Evolutionary conservation across 257 asterid genomes (phyloP).

Genomic region (Striga asiatica): DNA sequence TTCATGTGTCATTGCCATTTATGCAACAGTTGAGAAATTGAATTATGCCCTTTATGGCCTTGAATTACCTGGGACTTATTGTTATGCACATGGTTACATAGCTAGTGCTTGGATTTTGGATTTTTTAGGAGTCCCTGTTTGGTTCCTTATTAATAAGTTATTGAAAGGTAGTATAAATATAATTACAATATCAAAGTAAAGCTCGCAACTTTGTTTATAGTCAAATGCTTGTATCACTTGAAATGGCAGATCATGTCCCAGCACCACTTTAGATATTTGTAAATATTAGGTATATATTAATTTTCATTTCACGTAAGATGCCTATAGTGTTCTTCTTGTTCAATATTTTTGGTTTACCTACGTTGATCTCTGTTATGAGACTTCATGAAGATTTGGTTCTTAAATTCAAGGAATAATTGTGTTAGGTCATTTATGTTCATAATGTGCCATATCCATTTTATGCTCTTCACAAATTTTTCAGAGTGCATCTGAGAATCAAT

Average conservation of each 20-base stretch:
- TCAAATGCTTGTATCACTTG: background rate
- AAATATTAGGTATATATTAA: background rate
- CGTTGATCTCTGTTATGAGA: background rate
- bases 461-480: conserved; percentile 27
- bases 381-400: conserved; percentile 4
- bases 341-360: background rate
- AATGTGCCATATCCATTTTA: conserved; percentile 10
- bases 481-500: conserved; percentile 29
- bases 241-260: background rate
- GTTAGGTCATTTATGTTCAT: background rate
- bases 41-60: background rate
- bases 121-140: too few species aligned
- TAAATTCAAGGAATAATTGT: background rate
- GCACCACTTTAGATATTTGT: background rate
- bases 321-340: background rate
- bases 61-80: conserved; percentile 4
- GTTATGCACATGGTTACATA: background rate
- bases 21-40: background rate
- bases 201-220: background rate
- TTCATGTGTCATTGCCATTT: background rate
- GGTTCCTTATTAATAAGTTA: too few species aligned
- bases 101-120: too few species aligned
- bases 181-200: background rate
- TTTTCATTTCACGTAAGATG: background rate
- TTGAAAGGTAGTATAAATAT: background rate